Evolutionary conservation across 1,284 basidiomycete species (phyloP).

Genomic region (Rhodotorula sp.): DNA sequence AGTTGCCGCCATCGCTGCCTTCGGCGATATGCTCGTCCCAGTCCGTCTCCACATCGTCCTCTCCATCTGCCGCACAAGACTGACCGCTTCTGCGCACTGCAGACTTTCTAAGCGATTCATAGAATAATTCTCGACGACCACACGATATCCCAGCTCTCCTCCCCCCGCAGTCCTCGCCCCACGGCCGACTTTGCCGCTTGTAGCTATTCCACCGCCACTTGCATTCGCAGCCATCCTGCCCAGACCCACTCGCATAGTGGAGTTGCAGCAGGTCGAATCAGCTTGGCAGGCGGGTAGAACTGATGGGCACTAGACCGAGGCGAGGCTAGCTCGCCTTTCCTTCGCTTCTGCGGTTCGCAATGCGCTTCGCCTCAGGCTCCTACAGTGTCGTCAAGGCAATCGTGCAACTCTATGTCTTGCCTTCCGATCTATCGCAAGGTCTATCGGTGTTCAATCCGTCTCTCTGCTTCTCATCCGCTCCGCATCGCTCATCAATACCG

Average conservation of each 20-base stretch:
- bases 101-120: not conserved
- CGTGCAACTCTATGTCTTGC: no score
- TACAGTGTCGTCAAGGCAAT: no score
- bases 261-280: no score
- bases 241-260: not conserved
- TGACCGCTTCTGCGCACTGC: not conserved
- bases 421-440: no score
- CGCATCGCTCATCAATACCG: conserved; percentile 3
- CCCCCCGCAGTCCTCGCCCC: no score
- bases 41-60: not conserved
- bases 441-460: not conserved
- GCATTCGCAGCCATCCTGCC: not conserved
- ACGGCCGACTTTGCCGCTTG: not conserved
- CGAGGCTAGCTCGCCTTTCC: no score
- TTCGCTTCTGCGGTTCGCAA: no score
- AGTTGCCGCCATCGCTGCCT: conserved; percentile 24
- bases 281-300: no score
- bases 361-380: no score
- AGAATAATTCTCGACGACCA: not conserved
- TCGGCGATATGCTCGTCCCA: conserved; percentile 35
- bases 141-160: not conserved
- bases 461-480: not conserved
- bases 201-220: not conserved
- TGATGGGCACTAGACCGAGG: no score
- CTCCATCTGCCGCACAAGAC: not conserved